These are phyloP conservation scores for Fusarium stilboides DNA, from an alignment of 2,329 filamentous ascomycete genomes.

Conservation along the genomic window DNA sequence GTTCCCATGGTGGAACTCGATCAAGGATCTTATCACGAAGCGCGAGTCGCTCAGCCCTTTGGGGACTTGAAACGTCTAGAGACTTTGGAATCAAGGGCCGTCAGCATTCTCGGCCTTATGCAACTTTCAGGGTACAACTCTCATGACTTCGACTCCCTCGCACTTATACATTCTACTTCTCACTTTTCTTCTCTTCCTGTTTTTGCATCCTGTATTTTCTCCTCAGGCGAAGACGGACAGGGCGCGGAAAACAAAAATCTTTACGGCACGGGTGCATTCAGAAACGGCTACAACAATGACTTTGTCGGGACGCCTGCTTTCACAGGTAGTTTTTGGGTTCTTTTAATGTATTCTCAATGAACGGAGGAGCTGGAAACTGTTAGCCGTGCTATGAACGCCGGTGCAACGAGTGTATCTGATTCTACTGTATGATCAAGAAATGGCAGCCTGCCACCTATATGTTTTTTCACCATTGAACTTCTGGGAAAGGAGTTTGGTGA, in stretches of 20 bases:
- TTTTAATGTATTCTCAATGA: conserved; percentile 35
- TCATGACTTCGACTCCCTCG: conserved; percentile 6
- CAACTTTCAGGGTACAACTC: conserved; percentile 40
- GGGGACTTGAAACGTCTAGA: conserved; percentile 11
- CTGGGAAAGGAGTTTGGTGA: conserved; percentile 35
- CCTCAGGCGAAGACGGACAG: conserved; percentile 27
- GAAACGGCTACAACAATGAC: conserved; percentile 34
- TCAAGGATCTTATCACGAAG: conserved; percentile 32
- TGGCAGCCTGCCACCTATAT: conserved; percentile 12
- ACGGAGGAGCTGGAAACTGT: conserved; percentile 19
- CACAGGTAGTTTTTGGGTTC: conserved; percentile 18
- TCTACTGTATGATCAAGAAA: conserved; percentile 38
- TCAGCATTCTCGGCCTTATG: conserved; percentile 1
- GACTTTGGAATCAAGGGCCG: conserved; percentile 28
- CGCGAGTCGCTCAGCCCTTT: conserved; percentile 27
- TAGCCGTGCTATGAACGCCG: conserved; percentile 8
- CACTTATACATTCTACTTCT: conserved; percentile 13
- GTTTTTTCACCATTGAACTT: conserved; percentile 29
- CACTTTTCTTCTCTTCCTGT: conserved; percentile 16
- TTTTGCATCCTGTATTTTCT: conserved; percentile 23
- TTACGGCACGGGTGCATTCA: conserved; percentile 28
- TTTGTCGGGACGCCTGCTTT: conserved; percentile 13
- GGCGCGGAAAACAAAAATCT: conserved; percentile 30
- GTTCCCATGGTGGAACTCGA: conserved; percentile 25
- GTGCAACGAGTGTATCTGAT: conserved; percentile 28